These are phyloP conservation scores for Bauhinia variegata DNA, from an alignment of 306 rosid species.

Conservation along the genomic window DNA sequence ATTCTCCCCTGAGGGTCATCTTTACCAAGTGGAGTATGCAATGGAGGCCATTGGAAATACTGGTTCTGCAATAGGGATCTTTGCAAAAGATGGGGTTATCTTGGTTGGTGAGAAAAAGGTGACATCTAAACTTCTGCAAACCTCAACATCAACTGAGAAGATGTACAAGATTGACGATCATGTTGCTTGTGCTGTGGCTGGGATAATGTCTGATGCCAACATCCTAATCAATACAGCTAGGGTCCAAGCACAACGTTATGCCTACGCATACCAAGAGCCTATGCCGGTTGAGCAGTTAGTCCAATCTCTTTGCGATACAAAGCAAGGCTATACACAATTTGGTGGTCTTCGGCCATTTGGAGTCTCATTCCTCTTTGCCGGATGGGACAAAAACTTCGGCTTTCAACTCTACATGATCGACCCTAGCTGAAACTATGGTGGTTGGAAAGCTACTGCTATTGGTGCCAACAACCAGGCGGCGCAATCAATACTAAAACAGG, in stretches of 20 bases:
- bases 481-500: constrained; percentile 57
- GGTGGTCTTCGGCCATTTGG: constrained; percentile 58
- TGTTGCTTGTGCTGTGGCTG: constrained; percentile 60
- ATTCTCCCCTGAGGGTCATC: constrained; percentile 60
- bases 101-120: constrained; percentile 61
- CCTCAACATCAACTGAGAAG: constrained; percentile 58
- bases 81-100: constrained; percentile 54
- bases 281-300: constrained; percentile 60
- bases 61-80: constrained; percentile 59
- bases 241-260: constrained; percentile 57
- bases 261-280: constrained; percentile 54
- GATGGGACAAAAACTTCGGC: constrained; percentile 58
- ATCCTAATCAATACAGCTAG: constrained; percentile 58
- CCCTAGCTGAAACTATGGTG: constrained; percentile 61
- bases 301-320: constrained; percentile 58
- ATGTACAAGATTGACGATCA: constrained; percentile 63
- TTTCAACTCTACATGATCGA: constrained; percentile 62
- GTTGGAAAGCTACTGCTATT: constrained; percentile 60
- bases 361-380: constrained; percentile 55
- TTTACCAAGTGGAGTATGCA: constrained; percentile 61
- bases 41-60: constrained; percentile 63
- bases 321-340: constrained; percentile 58
- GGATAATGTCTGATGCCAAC: constrained; percentile 60
- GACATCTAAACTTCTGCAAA: constrained; percentile 56
- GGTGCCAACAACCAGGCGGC: constrained; percentile 59